Evolutionary conservation across 768 basidiomycete genomes (phyloP), one percentile per base, ranked within the genome.

Genomic region (Suillus luteus): DNA sequence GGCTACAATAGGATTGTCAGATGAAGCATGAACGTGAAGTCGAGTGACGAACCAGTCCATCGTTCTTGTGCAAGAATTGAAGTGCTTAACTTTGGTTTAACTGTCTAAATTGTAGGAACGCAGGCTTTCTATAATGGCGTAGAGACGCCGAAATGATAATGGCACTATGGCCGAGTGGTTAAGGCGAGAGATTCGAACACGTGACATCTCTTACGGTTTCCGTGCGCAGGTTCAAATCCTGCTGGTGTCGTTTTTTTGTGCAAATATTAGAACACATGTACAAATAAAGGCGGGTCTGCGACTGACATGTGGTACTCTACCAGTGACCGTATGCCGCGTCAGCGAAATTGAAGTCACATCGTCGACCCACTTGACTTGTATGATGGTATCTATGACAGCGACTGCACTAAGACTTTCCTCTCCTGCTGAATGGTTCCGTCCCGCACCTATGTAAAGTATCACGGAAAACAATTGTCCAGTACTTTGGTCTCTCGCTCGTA

Each of bases 141-240:
- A 5, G 17, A 33, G 9, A 4, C 4, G 1, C 3, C 1, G 4
- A 1, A 11, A 7, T 2, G 22, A 19, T 3, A 17, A 4, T 44
- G 77, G 76, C 77, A 80, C 85, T 85, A 86, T 86, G 86, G 85
- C 86, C 85, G 85, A 86, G 85, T 87, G 86, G 86, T 87, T 87
- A 87, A 84, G 85, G 86, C 86, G 86, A 86, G 81, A 85, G 85
- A 87, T 86, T 86, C 81, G 84, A 85, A 85, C 65, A 51, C 4
- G 62, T 65, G 71, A 70, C 60, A 75, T 75, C 74, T 75, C 76
- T 75, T 75, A 73, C 74, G 76, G 76, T 75, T 75, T 11, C 76
- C 76, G 74, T 71, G 76, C 76, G 76, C 75, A 76, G 75, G 75
- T 76, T 76, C 75, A 77, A 76, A 76, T 76, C 75, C 75, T 76